Percentiles rank a stretch among this genome's conserved stretches.
These are phyloP conservation scores for Rhodocollybia butyracea DNA, from an alignment of 768 basidiomycete species.

Conservation along the genomic window DNA sequence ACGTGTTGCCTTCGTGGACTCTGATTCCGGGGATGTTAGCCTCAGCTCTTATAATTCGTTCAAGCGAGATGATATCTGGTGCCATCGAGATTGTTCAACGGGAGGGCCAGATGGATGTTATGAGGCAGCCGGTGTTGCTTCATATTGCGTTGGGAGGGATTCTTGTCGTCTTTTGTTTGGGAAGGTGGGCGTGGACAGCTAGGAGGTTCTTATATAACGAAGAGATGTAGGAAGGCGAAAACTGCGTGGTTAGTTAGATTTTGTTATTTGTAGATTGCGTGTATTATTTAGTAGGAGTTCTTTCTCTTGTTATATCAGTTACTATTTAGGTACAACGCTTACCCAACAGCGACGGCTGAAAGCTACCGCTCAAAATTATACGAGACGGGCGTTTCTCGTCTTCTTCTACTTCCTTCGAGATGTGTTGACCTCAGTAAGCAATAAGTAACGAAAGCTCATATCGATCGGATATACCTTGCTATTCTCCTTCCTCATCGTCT, in stretches of 20 bases:
- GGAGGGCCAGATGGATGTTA: constrained; percentile 22
- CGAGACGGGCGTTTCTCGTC: no score
- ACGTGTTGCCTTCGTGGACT: constrained; percentile 21
- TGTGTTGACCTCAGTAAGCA: no score
- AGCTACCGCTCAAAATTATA: no score
- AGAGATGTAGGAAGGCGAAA: background rate
- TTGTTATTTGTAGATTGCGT: no score
- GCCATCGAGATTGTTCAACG: constrained; percentile 17
- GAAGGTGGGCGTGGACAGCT: constrained; percentile 27
- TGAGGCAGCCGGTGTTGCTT: constrained; percentile 22
- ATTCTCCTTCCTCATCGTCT: no score
- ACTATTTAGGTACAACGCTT: no score
- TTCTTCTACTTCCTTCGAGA: no score
- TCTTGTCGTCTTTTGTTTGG: constrained; percentile 23
- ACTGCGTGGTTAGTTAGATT: background rate
- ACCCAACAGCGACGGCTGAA: no score
- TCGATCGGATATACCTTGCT: no score
- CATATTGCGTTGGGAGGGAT: constrained; percentile 32
- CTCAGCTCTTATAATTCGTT: constrained; percentile 25
- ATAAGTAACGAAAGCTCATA: no score
- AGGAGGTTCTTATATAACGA: constrained; percentile 7
- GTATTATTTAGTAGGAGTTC: no score
- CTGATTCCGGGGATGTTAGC: constrained; percentile 17
- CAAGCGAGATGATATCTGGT: constrained; percentile 21
- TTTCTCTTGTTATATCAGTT: no score